A percentile compares a stretch with the other conserved stretches of the same genome.
phyloP scores from a whole-genome alignment of 176 grass and related monocot species.

The Raddia distichophylla region DNA sequence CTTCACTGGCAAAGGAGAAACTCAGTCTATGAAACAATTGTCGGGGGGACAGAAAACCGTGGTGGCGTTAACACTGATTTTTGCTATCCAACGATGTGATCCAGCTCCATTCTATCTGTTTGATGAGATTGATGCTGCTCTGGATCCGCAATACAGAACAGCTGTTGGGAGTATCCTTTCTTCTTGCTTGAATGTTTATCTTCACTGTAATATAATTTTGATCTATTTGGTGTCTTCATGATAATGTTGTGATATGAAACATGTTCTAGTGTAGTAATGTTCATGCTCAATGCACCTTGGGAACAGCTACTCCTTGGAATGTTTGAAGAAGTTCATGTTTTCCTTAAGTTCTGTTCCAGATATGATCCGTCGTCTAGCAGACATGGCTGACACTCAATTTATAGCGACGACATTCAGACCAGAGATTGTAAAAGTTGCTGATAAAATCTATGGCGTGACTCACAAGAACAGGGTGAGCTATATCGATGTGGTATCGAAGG shows the following conservation, averaged over 20 bases:
- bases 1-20: constrained; percentile 97
- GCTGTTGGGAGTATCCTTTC: constrained; percentile 95
- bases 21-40: constrained; percentile 97
- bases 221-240: not conserved
- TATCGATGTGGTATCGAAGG: constrained; percentile 81
- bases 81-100: constrained; percentile 96
- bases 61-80: constrained; percentile 92
- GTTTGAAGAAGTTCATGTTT: not conserved
- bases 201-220: not conserved
- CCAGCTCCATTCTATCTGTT: constrained; percentile 98
- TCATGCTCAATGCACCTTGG: not conserved
- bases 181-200: not conserved
- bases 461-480: constrained; percentile 94
- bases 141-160: constrained; percentile 95
- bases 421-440: constrained; percentile 86
- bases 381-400: constrained; percentile 84
- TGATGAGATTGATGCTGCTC: constrained; percentile 97
- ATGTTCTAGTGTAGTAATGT: constrained; percentile 8
- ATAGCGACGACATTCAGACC: constrained; percentile 88
- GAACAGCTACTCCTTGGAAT: not conserved
- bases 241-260: constrained; percentile 19
- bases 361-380: constrained; percentile 83
- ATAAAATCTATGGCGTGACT: constrained; percentile 93
- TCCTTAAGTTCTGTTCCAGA: constrained; percentile 71
- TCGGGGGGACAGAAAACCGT: constrained; percentile 98